These are phyloP conservation scores for Davidsoniella neocaledoniae DNA, from an alignment of 2,329 filamentous ascomycete species.

Conservation along the genomic window DNA sequence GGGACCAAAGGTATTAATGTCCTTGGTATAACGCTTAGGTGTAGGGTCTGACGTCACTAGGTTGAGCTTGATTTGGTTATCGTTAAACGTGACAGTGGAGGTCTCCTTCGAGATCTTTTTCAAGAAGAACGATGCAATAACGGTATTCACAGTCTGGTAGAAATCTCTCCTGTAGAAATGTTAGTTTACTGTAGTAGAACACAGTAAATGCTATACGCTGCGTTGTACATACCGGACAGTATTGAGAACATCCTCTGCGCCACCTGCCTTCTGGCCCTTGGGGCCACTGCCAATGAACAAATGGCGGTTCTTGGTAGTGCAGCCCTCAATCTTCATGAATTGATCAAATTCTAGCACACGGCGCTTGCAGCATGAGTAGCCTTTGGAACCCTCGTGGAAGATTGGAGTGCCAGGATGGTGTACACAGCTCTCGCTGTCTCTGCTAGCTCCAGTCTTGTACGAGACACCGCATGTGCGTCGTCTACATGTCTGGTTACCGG, in stretches of 20 bases:
- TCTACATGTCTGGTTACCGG: conserved; percentile 59
- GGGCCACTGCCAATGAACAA: conserved; percentile 66
- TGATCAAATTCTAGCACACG: conserved; percentile 93
- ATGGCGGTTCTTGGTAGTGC: conserved; percentile 65
- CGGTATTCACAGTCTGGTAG: conserved; percentile 73
- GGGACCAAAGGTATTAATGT: conserved; percentile 56
- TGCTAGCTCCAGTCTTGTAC: conserved; percentile 42
- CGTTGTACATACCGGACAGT: conserved; percentile 47
- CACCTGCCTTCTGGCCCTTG: conserved; percentile 35
- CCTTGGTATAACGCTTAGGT: conserved; percentile 60
- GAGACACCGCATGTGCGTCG: conserved; percentile 54
- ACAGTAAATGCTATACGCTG: background rate
- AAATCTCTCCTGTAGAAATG: conserved; percentile 48
- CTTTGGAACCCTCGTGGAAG: conserved; percentile 97
- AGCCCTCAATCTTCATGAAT: conserved; percentile 91
- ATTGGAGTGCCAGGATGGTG: conserved; percentile 83
- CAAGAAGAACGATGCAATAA: conserved; percentile 84
- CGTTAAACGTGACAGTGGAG: conserved; percentile 53
- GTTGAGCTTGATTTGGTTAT: conserved; percentile 53
- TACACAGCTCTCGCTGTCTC: conserved; percentile 61
- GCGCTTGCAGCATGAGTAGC: conserved; percentile 92
- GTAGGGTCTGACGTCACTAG: conserved; percentile 65
- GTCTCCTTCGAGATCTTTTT: conserved; percentile 87
- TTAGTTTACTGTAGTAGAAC: background rate
- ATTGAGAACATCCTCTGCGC: conserved; percentile 56